Conservation (phyloP, 2,329 filamentous ascomycete species). For the Aphanoascus verrucosus region DNA sequence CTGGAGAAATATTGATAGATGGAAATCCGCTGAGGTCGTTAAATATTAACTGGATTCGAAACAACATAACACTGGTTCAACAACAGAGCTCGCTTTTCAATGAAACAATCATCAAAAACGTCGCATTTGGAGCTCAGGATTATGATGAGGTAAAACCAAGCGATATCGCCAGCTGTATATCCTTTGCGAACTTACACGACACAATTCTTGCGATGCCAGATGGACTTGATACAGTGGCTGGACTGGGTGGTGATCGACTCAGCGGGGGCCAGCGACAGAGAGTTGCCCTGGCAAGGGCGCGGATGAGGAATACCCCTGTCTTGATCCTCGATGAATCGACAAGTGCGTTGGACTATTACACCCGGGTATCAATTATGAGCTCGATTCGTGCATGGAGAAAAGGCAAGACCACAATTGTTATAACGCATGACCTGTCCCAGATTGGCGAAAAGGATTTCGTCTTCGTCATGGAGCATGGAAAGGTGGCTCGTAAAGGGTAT, state of each 20-base stretch:
- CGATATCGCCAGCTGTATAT: slow-evolving; percentile 52
- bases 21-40: slow-evolving; percentile 51
- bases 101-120: slow-evolving; percentile 66
- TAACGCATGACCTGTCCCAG: slow-evolving; percentile 78
- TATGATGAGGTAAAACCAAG: slow-evolving; percentile 40
- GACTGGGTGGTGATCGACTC: slow-evolving; percentile 56
- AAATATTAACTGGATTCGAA: slow-evolving; percentile 60
- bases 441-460: slow-evolving; percentile 64
- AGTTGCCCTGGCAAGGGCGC: slow-evolving; percentile 67
- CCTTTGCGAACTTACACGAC: slow-evolving; percentile 57
- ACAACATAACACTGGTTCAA: slow-evolving; percentile 69
- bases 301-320: slow-evolving; percentile 64
- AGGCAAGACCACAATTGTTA: slow-evolving; percentile 79
- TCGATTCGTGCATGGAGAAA: slow-evolving; percentile 65
- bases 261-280: slow-evolving; percentile 81
- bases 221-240: slow-evolving; percentile 62
- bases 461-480: slow-evolving; percentile 64
- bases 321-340: slow-evolving; percentile 83
- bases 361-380: slow-evolving; percentile 57
- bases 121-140: slow-evolving; percentile 56
- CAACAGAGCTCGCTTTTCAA: slow-evolving; percentile 74
- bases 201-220: slow-evolving; percentile 57
- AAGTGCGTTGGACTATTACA: slow-evolving; percentile 70
- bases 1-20: slow-evolving; percentile 61
- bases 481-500: slow-evolving; percentile 58